Base-by-base conservation (phyloP, 306 rosid species). In the Sphenostylis stenocarpa region DNA sequence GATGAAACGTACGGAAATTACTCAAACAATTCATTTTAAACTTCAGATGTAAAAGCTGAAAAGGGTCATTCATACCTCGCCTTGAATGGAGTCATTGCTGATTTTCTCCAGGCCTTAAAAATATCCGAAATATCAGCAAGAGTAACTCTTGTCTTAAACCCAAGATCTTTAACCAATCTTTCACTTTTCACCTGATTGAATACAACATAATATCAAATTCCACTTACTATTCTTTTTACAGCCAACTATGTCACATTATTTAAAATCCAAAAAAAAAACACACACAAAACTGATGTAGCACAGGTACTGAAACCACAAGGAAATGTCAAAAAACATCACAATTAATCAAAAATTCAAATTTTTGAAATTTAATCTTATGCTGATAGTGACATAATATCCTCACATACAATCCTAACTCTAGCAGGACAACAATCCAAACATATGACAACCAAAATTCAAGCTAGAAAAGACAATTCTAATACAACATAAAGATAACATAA, bases 71-170 rank as follows among this genome's bases (percentile, higher is more conserved):
- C 77, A 75, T 82, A 94, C 98, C 97, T 92, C 81, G 96, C 91
- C 82, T 79, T 82, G 80, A 90, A 88, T 31, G 87, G 82, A 65
- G 57, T 71, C 78, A 83, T 65, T 10, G 81, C 80, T 62, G 80
- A 84, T 67, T 51, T 77, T 83, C 90, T 89, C 98, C 93, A 90
- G 66, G 75, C 72, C 83, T 81, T 83, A 44, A 94, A 76, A 57
- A 90, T 79, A 76, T 89, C 88, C 82, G 86, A 80, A 83, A 81
- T 78, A 73, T 91, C 98, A 53, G 72, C 82, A 39, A 94, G 85
- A 68, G 88, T 85, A 60, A 94, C 96, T 77, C 69, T 82, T 31
- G 90, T 94, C 91, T 92, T 94, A 61, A 94, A 89, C 75, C 98
- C 97, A 80, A 94, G 48, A 67, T 87, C 91, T 12, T 70, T 48